A percentile compares a stretch with the other conserved stretches of the same genome.
These are phyloP conservation scores for Musa troglodytarum DNA, from an alignment of 176 grass and related monocot genomes.

Conservation along the genomic window DNA sequence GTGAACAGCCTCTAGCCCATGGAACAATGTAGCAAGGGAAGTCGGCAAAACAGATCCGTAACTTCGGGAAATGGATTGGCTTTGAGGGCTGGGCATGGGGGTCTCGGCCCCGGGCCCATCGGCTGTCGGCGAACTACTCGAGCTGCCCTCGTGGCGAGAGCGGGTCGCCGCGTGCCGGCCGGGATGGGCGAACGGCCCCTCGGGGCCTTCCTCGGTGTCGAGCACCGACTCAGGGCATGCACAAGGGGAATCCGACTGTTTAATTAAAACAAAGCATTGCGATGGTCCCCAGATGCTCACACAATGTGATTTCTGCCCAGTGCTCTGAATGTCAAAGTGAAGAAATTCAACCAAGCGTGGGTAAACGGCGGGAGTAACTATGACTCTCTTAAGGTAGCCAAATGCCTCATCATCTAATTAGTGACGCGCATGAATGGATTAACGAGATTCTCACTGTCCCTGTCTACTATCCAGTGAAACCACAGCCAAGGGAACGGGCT, in stretches of 20 bases:
- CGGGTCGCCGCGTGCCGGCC: too few relatives aligned
- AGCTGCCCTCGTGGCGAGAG: too few relatives aligned
- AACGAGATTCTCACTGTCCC: constrained; percentile 23
- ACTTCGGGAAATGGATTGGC: too few relatives aligned
- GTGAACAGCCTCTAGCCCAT: constrained; percentile 49
- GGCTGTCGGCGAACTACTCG: too few relatives aligned
- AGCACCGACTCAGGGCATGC: too few relatives aligned
- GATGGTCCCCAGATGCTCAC: constrained; percentile 46
- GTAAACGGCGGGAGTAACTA: constrained; percentile 47
- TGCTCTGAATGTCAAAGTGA: constrained; percentile 54
- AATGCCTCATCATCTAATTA: constrained; percentile 55
- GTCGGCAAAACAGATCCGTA: too few relatives aligned
- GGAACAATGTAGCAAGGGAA: too few relatives aligned
- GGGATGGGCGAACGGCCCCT: too few relatives aligned
- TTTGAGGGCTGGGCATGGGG: too few relatives aligned
- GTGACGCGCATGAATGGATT: constrained; percentile 59
- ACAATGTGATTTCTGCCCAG: constrained; percentile 48
- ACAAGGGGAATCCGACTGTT: constrained; percentile 64
- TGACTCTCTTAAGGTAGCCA: constrained; percentile 48
- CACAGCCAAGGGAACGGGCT: too few relatives aligned
- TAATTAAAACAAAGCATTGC: constrained; percentile 88
- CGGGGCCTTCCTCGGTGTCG: too few relatives aligned
- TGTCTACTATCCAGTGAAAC: constrained; percentile 7
- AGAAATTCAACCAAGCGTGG: constrained; percentile 47
- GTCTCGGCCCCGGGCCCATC: too few relatives aligned